A percentile compares a stretch with the other conserved stretches of the same genome.
phyloP scores from a whole-genome alignment of 352 stramenopile genomes.

The Phytophthora pini region DNA sequence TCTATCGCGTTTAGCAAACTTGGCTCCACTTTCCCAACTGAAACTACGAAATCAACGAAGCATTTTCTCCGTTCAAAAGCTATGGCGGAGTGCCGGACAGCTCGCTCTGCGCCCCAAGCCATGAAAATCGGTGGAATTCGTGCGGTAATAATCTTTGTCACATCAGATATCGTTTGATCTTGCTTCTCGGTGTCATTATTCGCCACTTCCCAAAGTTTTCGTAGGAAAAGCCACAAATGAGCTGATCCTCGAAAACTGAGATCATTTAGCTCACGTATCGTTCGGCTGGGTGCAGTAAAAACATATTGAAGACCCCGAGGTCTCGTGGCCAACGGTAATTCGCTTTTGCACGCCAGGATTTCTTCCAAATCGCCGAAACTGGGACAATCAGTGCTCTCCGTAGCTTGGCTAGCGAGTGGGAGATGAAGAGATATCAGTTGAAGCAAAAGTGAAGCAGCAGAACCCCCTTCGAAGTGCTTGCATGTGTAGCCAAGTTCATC shows the following conservation, averaged over 20 bases:
- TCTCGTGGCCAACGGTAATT: neutral
- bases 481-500: slow-evolving; percentile 20
- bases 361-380: neutral
- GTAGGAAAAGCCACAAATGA: slow-evolving; percentile 39
- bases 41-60: slow-evolving; percentile 28
- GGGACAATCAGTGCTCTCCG: neutral
- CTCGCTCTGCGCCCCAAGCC: slow-evolving; percentile 1
- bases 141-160: slow-evolving; percentile 5
- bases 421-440: slow-evolving; percentile 17
- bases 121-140: slow-evolving; percentile 12
- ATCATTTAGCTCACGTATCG: slow-evolving; percentile 24
- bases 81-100: slow-evolving; percentile 1
- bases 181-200: neutral
- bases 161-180: neutral
- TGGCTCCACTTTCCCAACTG: slow-evolving; percentile 8
- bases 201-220: slow-evolving; percentile 24
- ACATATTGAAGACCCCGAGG: slow-evolving; percentile 19
- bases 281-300: slow-evolving; percentile 23
- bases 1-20: slow-evolving; percentile 9
- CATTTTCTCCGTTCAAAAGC: slow-evolving; percentile 16
- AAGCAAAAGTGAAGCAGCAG: slow-evolving; percentile 5
- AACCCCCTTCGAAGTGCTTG: slow-evolving; percentile 8
- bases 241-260: slow-evolving; percentile 34
- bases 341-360: neutral
- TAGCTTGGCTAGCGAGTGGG: neutral